These are phyloP conservation scores for Prunus campanulata DNA, from an alignment of 306 rosid genomes.

Conservation along the genomic window DNA sequence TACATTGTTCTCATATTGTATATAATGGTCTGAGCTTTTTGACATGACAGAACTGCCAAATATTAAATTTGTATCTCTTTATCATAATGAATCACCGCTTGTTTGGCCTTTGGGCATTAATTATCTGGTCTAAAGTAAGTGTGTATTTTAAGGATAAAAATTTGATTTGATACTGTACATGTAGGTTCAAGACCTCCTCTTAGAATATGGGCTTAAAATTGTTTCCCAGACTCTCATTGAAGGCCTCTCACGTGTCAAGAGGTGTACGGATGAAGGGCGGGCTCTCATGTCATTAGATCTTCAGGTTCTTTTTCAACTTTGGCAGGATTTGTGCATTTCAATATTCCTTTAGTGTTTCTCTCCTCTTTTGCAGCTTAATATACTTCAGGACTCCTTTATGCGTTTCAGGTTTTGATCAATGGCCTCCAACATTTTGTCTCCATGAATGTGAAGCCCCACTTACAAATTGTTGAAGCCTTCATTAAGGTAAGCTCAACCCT, in stretches of 20 bases:
- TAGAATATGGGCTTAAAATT: conserved; percentile 76
- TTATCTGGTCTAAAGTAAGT: neutral
- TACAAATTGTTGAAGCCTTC: conserved; percentile 84
- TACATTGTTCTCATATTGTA: neutral
- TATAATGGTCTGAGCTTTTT: neutral
- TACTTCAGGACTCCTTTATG: conserved; percentile 17
- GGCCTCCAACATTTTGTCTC: conserved; percentile 86
- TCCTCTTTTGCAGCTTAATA: conserved; percentile 22
- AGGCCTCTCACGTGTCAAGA: conserved; percentile 92
- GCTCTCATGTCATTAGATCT: conserved; percentile 96
- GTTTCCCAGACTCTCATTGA: conserved; percentile 87
- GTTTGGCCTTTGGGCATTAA: neutral
- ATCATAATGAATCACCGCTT: neutral
- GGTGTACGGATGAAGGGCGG: conserved; percentile 96
- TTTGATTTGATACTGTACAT: conserved; percentile 22
- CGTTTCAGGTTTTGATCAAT: conserved; percentile 87
- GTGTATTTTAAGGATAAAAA: conserved; percentile 3
- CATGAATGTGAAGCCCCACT: conserved; percentile 73
- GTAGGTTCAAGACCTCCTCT: conserved; percentile 72
- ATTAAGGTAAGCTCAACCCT: conserved; percentile 61
- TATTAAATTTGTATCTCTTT: neutral
- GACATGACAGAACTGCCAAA: neutral
- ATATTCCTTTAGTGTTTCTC: neutral
- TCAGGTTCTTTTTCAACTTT: conserved; percentile 54
- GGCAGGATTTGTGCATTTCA: neutral